Evolutionary conservation across 768 basidiomycete genomes (phyloP).

Genomic region (Naganishia antarctica): DNA sequence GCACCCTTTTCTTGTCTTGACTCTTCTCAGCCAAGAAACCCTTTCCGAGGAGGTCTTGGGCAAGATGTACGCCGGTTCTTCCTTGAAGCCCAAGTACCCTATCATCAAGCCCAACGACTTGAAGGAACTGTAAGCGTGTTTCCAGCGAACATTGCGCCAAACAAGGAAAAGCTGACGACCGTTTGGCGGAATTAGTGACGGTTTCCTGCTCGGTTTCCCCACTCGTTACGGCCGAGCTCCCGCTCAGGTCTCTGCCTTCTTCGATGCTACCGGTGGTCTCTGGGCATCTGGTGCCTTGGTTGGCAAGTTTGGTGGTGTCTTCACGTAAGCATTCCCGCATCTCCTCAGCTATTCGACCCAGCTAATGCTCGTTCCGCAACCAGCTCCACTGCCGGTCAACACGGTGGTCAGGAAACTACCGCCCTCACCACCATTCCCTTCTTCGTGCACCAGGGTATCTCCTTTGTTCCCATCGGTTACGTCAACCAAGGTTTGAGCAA

Average conservation of each 20-base stretch:
- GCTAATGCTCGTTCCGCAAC: conserved; percentile 43
- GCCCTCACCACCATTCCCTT: conserved; percentile 56
- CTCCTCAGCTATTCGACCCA: no score
- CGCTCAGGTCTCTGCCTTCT: conserved; percentile 45
- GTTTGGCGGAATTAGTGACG: conserved; percentile 54
- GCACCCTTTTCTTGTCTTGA: neutral
- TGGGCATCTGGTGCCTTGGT: conserved; percentile 55
- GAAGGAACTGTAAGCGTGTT: conserved; percentile 31
- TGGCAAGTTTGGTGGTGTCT: conserved; percentile 57
- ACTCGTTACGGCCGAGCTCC: conserved; percentile 53
- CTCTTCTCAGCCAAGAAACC: conserved; percentile 60
- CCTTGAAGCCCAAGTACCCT: conserved; percentile 61
- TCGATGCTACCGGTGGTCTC: conserved; percentile 64
- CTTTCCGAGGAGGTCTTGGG: conserved; percentile 63
- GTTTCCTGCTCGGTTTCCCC: conserved; percentile 62
- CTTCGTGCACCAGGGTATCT: conserved; percentile 65
- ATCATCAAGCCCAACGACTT: conserved; percentile 60
- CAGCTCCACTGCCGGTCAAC: conserved; percentile 66
- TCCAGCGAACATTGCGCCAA: neutral
- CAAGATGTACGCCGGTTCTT: conserved; percentile 63
- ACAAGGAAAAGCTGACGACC: neutral
- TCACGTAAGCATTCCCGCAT: conserved; percentile 1
- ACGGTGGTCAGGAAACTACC: conserved; percentile 68
- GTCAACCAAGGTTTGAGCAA: conserved; percentile 52
- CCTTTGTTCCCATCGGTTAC: conserved; percentile 61